A percentile compares a stretch with the other conserved stretches of the same genome.
phyloP scores from a whole-genome alignment of 2,329 filamentous ascomycete genomes.

The Alternaria brassicicola region DNA sequence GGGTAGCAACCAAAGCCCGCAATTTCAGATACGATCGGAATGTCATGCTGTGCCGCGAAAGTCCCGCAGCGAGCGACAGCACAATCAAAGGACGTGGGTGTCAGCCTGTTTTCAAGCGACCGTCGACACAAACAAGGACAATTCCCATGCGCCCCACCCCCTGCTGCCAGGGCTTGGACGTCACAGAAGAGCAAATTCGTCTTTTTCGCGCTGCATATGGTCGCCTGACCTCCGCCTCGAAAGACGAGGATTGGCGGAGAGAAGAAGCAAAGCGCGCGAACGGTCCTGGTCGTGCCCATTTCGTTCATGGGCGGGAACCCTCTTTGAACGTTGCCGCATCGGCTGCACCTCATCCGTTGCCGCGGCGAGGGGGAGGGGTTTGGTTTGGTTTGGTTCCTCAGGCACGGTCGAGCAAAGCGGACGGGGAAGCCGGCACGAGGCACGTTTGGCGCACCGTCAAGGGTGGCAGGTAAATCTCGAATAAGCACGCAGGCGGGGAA shows the following conservation, averaged over 20 bases:
- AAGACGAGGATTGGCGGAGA: not conserved
- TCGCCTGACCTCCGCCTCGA: constrained; percentile 16
- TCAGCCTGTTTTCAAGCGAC: constrained; percentile 13
- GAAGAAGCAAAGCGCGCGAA: constrained; percentile 8
- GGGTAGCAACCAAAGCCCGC: constrained; percentile 5
- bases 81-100: constrained; percentile 13
- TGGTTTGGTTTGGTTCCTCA: constrained; percentile 25
- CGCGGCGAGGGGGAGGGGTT: no score
- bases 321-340: constrained; percentile 29
- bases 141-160: constrained; percentile 7
- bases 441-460: constrained; percentile 24
- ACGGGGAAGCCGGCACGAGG: constrained; percentile 40
- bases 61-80: constrained; percentile 16
- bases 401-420: constrained; percentile 29
- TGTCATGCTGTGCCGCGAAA: constrained; percentile 19
- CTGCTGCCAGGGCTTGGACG: constrained; percentile 14
- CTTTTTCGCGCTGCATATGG: constrained; percentile 15
- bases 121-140: constrained; percentile 18
- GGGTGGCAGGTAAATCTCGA: constrained; percentile 17
- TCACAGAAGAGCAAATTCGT: constrained; percentile 15
- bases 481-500: constrained; percentile 34
- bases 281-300: not conserved
- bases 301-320: constrained; percentile 23
- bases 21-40: constrained; percentile 17
- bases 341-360: constrained; percentile 29